Evolutionary conservation across 805 yeast species (phyloP), one percentile per base, ranked within the genome.

Genomic region (Clavispora phyllophila): DNA sequence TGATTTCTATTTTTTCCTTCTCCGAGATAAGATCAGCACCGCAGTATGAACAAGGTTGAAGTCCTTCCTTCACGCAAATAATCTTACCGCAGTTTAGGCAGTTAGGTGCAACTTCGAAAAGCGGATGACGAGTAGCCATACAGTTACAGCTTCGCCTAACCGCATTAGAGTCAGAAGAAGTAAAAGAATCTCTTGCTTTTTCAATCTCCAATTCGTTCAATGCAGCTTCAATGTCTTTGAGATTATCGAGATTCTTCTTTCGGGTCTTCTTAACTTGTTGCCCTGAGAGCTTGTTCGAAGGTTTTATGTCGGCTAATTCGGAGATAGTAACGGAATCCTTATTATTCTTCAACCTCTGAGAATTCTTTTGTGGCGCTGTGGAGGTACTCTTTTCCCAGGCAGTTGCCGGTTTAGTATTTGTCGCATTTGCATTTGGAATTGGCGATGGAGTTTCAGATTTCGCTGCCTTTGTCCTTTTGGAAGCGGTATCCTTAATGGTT

Each of bases 81-180:
- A 93, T 87, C 61, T 89, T 87, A 9, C 99, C 99, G 61, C 99
- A 93, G 46, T 84, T 81, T 32, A 93, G 64, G 55, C 99, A 93
- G 59, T 93, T 93, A 1, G 99, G 98, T 2, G 95, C 93, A 49
- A 84, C 75, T 43, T 87, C 95, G 48, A 88, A 84, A 24, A 93
- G 65, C 3, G 96, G 96, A 57, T 93, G 99, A 46, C 85, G 70
- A 0, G 84, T 77, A 1, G 91, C 97, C 80, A 83, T 86, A 57
- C 98, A 90, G 48, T 83, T 78, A 58, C 98, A 90, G 4, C 54
- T 57, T 15, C 68, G 58, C 46, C 57, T 41, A 54, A 50, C 41
- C 5, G 37, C 15, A 9, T 46, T 42, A 9, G 46, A 24, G 25
- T 34, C 40, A 10, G 31, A 37, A 9, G 36, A 12, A 26, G 25